A percentile compares a stretch with the other conserved stretches of the same genome.
Evolutionary conservation across 345 rosid genomes (phyloP).

Genomic region (Gossypium ekmanianum): DNA sequence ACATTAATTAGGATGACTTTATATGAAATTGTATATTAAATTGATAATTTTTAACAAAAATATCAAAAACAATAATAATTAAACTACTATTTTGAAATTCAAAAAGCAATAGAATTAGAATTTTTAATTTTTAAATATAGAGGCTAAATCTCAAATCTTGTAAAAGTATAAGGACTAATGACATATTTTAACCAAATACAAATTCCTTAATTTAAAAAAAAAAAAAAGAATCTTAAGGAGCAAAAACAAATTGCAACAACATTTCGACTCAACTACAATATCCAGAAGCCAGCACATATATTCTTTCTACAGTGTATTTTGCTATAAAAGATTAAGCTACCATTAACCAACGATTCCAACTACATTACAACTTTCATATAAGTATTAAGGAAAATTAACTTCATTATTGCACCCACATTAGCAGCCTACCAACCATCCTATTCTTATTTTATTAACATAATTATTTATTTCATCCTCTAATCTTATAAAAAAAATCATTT

Average conservation of each 20-base stretch:
- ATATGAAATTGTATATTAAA: too few relatives aligned
- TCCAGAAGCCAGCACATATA: neutral
- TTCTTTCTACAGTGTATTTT: neutral
- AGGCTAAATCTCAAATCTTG: too few relatives aligned
- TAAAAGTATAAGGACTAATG: too few relatives aligned
- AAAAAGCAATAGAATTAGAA: too few relatives aligned
- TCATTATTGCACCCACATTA: neutral
- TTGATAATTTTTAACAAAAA: too few relatives aligned
- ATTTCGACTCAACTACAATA: neutral
- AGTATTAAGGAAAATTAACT: neutral
- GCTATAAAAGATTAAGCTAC: neutral
- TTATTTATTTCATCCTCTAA: too few relatives aligned
- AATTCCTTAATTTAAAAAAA: neutral
- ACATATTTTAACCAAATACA: too few relatives aligned
- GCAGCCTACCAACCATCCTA: neutral
- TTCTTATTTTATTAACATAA: neutral
- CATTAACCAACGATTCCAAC: neutral
- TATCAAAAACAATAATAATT: too few relatives aligned
- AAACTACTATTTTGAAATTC: too few relatives aligned
- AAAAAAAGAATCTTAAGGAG: neutral
- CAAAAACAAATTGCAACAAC: neutral
- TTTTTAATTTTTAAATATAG: too few relatives aligned
- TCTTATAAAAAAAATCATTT: neutral
- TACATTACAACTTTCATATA: neutral
- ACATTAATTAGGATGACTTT: too few relatives aligned